A percentile compares a stretch with the other conserved stretches of the same genome.
Evolutionary conservation across 2,329 filamentous ascomycete species (phyloP).

Genomic region (Phaeosphaeriaceae sp.): DNA sequence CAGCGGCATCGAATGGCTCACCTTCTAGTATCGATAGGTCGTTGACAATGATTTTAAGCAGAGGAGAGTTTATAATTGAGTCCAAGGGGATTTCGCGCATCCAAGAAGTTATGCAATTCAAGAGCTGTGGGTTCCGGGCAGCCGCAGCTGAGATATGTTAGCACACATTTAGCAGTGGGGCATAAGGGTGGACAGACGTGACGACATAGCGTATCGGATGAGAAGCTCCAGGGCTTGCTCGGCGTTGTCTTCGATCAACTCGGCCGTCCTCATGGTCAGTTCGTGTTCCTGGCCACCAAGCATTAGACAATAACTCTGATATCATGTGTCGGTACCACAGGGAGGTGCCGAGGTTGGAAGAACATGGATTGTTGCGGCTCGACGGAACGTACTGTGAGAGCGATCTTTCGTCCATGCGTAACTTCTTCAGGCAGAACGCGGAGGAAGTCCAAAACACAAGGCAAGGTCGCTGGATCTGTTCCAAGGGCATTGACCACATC

Average conservation of each 20-base stretch:
- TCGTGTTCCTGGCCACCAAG: slow-evolving; percentile 81
- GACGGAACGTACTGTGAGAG: slow-evolving; percentile 91
- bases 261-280: slow-evolving; percentile 80
- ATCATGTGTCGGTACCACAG: slow-evolving; percentile 41
- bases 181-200: slow-evolving; percentile 66
- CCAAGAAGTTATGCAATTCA: slow-evolving; percentile 98
- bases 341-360: slow-evolving; percentile 47
- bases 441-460: slow-evolving; percentile 93
- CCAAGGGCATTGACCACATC: slow-evolving; percentile 81
- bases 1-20: slow-evolving; percentile 80
- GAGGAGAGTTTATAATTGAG: slow-evolving; percentile 82
- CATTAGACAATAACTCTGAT: slow-evolving; percentile 52
- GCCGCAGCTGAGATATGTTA: slow-evolving; percentile 62
- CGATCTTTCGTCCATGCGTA: slow-evolving; percentile 98
- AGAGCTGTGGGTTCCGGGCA: slow-evolving; percentile 83
- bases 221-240: slow-evolving; percentile 85
- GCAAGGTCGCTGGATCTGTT: slow-evolving; percentile 76
- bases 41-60: slow-evolving; percentile 80
- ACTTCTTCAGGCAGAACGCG: slow-evolving; percentile 98
- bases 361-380: slow-evolving; percentile 38
- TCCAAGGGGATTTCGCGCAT: slow-evolving; percentile 86
- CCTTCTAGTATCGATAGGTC: slow-evolving; percentile 70
- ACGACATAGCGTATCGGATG: slow-evolving; percentile 89
- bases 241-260: slow-evolving; percentile 90
- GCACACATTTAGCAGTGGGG: not conserved